Evolutionary conservation across 2,329 filamentous ascomycete species (phyloP), one percentile per base, ranked within the genome.

Genomic region (Beauveria sp.): DNA sequence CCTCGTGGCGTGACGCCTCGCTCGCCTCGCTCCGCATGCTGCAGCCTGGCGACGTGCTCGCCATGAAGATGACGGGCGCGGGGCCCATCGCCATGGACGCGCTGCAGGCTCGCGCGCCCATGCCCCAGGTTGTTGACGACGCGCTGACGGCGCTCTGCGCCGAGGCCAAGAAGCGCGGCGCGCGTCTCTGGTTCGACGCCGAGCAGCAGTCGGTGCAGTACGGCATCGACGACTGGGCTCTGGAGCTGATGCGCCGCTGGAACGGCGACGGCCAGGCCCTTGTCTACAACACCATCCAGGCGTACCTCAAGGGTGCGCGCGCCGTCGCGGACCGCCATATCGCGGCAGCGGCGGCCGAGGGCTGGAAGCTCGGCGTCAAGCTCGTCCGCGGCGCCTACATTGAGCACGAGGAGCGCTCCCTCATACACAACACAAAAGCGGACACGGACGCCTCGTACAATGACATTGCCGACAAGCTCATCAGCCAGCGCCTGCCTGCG

Each of bases 231-330:
- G 79, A 83, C 61, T 91, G 90, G 86, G 88, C 85, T 1, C 72
- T 91, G 46, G 75, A 80, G n/a, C 85, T 90, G 66, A 89, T 91
- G 80, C 80, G 83, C 66, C 82, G 80, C 68, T 90, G 87, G 76
- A 92, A 92, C 74, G 80, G 76, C 65, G 74, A 71, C 0, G 81
- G 80, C 54, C 78, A 79, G 55, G 85, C 87, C 0, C 80, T 91
- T 44, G 78, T 96, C 53, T 92, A 91, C 76, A 84, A 84, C 63
- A 89, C 87, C 0, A 89, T 89, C 71, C 87, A 90, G 71, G 85
- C 84, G 2, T 90, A 90, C 69, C 77, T 88, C 14, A 87, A 87
- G 70, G 76, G 77, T 5, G 80, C 82, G 0, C 80, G 84, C 0
- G 65, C 67, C 3, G 77, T 80, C 1, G 72, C 89, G 1, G 76